phyloP scores from a whole-genome alignment of 306 rosid species.

The Cicer chorassanicum region DNA sequence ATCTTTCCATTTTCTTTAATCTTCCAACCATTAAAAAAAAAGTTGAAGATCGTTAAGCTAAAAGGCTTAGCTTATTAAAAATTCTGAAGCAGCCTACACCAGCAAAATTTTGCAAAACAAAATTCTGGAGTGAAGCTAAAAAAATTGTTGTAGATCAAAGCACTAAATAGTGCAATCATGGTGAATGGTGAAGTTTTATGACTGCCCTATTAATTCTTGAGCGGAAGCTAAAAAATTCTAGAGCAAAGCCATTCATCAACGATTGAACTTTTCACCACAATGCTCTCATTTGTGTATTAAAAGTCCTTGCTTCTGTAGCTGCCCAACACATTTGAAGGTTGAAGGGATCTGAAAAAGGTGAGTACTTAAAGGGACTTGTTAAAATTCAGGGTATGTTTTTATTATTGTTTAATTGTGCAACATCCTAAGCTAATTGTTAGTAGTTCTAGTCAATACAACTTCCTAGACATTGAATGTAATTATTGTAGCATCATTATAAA shows the following conservation, averaged over 20 bases:
- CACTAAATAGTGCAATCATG: not conserved
- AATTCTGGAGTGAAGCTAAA: not conserved
- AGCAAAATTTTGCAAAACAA: not conserved
- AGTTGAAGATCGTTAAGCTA: not conserved
- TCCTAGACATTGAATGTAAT: too few species aligned
- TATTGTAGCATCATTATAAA: too few species aligned
- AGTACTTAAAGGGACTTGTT: not conserved
- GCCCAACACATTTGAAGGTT: constrained; percentile 7
- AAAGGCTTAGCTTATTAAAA: not conserved
- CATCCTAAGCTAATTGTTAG: too few species aligned
- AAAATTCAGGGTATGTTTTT: too few species aligned
- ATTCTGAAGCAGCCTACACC: not conserved
- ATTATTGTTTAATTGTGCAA: too few species aligned
- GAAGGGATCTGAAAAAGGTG: not conserved
- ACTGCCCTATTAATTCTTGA: not conserved
- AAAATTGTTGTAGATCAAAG: not conserved
- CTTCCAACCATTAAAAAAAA: not conserved
- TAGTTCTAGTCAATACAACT: too few species aligned
- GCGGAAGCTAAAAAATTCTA: not conserved
- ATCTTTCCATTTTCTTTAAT: not conserved
- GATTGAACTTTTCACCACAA: not conserved
- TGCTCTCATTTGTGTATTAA: not conserved
- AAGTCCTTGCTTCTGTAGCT: not conserved
- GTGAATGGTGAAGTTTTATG: not conserved
- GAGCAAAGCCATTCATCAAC: not conserved